A percentile compares a stretch with the other conserved stretches of the same genome.
Conservation (phyloP, 495 filamentous ascomycete species). For the Penicillium diatomitis region DNA sequence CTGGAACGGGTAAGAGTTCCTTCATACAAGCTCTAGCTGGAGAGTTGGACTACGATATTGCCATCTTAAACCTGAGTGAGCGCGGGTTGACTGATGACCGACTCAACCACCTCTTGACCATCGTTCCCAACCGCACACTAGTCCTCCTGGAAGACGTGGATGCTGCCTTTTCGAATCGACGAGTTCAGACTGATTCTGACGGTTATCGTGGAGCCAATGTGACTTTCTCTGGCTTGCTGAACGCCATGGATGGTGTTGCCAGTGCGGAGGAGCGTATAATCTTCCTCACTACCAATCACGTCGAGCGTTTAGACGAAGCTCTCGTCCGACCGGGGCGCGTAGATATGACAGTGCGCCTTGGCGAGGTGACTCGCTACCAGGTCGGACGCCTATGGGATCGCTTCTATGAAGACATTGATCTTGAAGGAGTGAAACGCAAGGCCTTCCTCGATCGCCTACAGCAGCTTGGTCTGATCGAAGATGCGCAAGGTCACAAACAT, state of each 20-base stretch:
- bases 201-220: constrained; percentile 87
- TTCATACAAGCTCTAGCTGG: constrained; percentile 95
- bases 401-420: constrained; percentile 81
- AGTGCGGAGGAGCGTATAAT: constrained; percentile 89
- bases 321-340: constrained; percentile 86
- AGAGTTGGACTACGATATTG: constrained; percentile 86
- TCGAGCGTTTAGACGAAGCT: constrained; percentile 80
- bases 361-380: constrained; percentile 78
- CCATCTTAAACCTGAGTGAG: constrained; percentile 88
- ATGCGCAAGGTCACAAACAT: constrained; percentile 33
- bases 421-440: constrained; percentile 39
- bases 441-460: constrained; percentile 42
- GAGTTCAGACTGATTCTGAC: constrained; percentile 62
- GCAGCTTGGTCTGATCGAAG: constrained; percentile 43
- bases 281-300: constrained; percentile 92
- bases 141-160: constrained; percentile 91
- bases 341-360: constrained; percentile 85
- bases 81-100: constrained; percentile 89
- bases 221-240: constrained; percentile 89
- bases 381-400: constrained; percentile 84
- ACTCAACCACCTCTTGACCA: constrained; percentile 77
- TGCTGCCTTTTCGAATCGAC: constrained; percentile 77
- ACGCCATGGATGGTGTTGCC: constrained; percentile 91
- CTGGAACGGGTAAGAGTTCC: constrained; percentile 89
- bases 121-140: constrained; percentile 76